Evolutionary conservation across 768 basidiomycete species (phyloP), one percentile per base, ranked within the genome.

Genomic region (Mycena indigotica): DNA sequence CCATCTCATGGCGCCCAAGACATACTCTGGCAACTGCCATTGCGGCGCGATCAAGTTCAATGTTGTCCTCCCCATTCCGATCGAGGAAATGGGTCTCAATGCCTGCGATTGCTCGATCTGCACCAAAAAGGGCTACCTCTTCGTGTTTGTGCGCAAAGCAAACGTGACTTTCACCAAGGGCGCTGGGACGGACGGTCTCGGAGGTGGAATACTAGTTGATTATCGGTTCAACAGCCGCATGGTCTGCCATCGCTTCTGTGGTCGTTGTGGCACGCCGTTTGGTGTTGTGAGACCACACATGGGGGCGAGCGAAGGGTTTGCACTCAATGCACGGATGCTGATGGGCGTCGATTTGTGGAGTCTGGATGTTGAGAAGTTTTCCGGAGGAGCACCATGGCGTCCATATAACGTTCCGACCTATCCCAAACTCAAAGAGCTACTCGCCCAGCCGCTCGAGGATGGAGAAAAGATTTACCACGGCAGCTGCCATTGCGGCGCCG

Each of bases 71-170:
- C 57, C 60, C 13, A 19, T 21, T 3, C 50, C 64, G 6, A 26
- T 65, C 23, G 57, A 61, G 24, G 46, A 21, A 39, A 61, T 50
- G 4, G 28, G 52, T 10, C 58, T 62, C 4, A 29, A 26, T 32
- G 19, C 53, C 6, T 65, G 64, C 55, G 26, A 19, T 38, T 65
- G 64, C 60, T 65, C 64, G 19, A 63, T 63, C 52, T 63, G 62
- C 58, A 60, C 55, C 48, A 63, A 63, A 41, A 63, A 63, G 41
- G 60, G 60, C 51, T 65, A 65, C 52, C 60, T 65, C 55, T 53
- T 59, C 39, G 52, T 65, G 46, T 57, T 57, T 21, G 54, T 54
- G 5, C 29, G 26, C 48, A 53, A 57, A 28, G 53, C 58, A 40
- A 32, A 55, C 6, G 6, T 64, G 6, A 58, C 53, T 6, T 35